Evolutionary conservation across 2,329 filamentous ascomycete species (phyloP), one percentile per base, ranked within the genome.

Genomic region (Ceratocystis destructans): DNA sequence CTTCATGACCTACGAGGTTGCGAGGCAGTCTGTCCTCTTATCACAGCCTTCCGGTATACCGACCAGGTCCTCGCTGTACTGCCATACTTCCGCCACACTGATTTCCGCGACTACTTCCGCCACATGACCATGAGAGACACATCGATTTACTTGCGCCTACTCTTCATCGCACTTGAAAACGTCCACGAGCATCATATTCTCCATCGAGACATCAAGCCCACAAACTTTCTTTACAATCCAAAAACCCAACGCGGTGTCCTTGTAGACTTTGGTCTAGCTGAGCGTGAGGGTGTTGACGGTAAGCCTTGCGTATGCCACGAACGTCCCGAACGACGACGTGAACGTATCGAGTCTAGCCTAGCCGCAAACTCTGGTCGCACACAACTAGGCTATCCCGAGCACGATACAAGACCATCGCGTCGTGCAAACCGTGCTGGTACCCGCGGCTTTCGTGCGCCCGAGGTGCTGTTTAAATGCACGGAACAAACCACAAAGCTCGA

Each of bases 251-350:
- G 89, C 66, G 94, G 94, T 50, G 93, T 99, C 1, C 82, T 99
- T 0, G 94, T 99, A n/a, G 94, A 99, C 73, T 99, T 99, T 77
- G 94, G 94, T n/a, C 83, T 99, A 17, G 94, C 94, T 45, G 94
- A 99, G 77, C 81, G 86, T 63, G 85, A 90, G 73, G 87, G 89
- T 25, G 85, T 84, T 28, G 90, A 95, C 64, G 83, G 80, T 73
- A 88, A 89, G 72, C 86, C 86, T 1, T 97, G 93, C 73, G 78
- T 89, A n/a, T 97, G 93, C 76, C 85, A 87, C 69, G 83, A 91
- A 68, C 76, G 81, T 12, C 74, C 80, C 17, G 77, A 82, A 22
- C 81, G 84, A 25, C 86, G 90, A 67, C 85, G 86, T 68, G 74
- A 82, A 75, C 76, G 79, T 72, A 72, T 86, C 73, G 74, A 85